These are phyloP conservation scores for Aulographum hederae DNA, from an alignment of 2,329 filamentous ascomycete genomes.

Conservation along the genomic window DNA sequence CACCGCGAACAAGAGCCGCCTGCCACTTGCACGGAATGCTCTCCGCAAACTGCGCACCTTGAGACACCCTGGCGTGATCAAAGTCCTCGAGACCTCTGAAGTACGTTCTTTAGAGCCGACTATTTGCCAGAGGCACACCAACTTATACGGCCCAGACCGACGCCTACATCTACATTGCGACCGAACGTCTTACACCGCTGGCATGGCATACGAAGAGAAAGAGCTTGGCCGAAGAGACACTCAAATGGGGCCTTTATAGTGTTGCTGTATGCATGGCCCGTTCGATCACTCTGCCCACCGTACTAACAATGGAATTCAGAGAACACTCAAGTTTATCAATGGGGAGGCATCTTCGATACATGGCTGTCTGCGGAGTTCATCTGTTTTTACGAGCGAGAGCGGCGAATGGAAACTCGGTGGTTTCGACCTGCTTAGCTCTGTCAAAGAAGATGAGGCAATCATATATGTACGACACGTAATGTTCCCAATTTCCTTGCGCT, in stretches of 20 bases:
- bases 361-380: constrained; percentile 67
- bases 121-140: not conserved
- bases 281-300: too few species aligned
- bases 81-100: constrained; percentile 86
- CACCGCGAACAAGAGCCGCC: constrained; percentile 55
- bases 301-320: too few species aligned
- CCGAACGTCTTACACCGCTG: constrained; percentile 72
- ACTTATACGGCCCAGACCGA: constrained; percentile 47
- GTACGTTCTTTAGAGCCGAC: constrained; percentile 25
- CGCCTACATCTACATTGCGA: constrained; percentile 88
- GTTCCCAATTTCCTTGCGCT: constrained; percentile 4
- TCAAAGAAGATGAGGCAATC: constrained; percentile 88
- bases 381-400: constrained; percentile 84
- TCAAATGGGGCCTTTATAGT: constrained; percentile 88
- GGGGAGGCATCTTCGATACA: constrained; percentile 84
- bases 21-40: constrained; percentile 83
- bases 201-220: constrained; percentile 81
- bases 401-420: constrained; percentile 96
- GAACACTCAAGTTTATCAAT: constrained; percentile 92
- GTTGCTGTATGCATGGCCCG: constrained; percentile 47
- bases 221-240: constrained; percentile 74
- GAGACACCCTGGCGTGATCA: constrained; percentile 85
- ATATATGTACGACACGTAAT: constrained; percentile 74
- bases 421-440: constrained; percentile 81
- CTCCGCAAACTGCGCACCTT: constrained; percentile 85